Base-by-base conservation (phyloP, 2,329 filamentous ascomycete species). In the Drechslerella stenobrocha region DNA sequence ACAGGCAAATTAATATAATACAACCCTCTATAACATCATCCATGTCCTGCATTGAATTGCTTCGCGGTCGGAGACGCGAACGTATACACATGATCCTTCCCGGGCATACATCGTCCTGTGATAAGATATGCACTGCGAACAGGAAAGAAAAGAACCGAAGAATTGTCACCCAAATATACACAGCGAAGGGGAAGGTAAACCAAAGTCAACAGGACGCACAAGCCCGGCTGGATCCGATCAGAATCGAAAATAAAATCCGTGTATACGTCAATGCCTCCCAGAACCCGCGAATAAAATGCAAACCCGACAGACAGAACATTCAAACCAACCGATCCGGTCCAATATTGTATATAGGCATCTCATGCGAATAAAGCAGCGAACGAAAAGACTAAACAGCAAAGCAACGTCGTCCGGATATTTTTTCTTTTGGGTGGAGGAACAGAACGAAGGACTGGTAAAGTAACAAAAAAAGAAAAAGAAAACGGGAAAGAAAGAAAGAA, bases 391-490 rank as follows among this genome's bases (percentile, higher is more conserved):
- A 13, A 32, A 6, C 30, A 32, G 13, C 30, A n/a, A n/a, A n/a
- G n/a, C 13, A 32, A 6, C 30, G 30, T 32, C 30, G 13, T 32
- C n/a, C n/a, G n/a, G n/a, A 22, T 47, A 32, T 56, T 46, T 34
- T 56, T 45, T 37, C 37, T 53, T 8, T 22, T 44, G 32, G 32
- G 15, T 20, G 23, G 15, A n/a, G 8, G 13, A 40, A 11, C 15
- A 8, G 28, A 44, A 53, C 34, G 35, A 53, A 18, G 32, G 30
- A n/a, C n/a, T n/a, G 37, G 22, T 32, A 32, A 53, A 35, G 34
- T 34, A 30, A 52, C 32, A 6, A 42, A 7, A 1, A 15, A 34
- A 24, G 9, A 35, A 22, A 18, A 44, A 46, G n/a, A 40, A 40
- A 37, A 13, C 18, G 15, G 15, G 9, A 8, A 45, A 22, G 23